phyloP scores from a whole-genome alignment of 129 eudicot genomes.

The Gnaphalium uliginosum region DNA sequence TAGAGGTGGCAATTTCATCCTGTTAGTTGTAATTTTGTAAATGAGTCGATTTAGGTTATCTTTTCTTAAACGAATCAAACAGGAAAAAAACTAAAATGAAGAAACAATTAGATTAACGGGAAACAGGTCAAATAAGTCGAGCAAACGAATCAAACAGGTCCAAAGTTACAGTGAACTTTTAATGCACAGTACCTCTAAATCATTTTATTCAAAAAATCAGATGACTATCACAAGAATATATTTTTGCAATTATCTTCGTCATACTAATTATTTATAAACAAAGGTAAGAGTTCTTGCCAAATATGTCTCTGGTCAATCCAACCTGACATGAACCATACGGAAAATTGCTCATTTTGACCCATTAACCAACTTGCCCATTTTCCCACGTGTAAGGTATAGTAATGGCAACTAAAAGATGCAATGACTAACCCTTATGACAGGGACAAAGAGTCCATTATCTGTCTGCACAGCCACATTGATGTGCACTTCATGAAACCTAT shows the following conservation, averaged over 20 bases:
- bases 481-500: slow-evolving; percentile 82
- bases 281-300: neutral
- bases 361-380: neutral
- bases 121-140: neutral
- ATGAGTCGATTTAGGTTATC: neutral
- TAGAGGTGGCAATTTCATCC: neutral
- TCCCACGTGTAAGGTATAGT: neutral
- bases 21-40: neutral
- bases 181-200: neutral
- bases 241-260: neutral
- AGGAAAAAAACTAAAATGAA: neutral
- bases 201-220: neutral
- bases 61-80: neutral
- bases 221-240: neutral
- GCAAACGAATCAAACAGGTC: neutral
- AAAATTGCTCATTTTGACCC: neutral
- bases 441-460: slow-evolving; percentile 90
- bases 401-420: neutral
- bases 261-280: neutral
- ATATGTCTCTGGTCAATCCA: neutral
- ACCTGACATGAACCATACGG: neutral
- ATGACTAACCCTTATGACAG: slow-evolving; percentile 71
- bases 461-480: slow-evolving; percentile 99
- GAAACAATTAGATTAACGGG: neutral
- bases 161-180: neutral